Conservation (phyloP, 495 filamentous ascomycete genomes). For the Pyrenula massariospora region DNA sequence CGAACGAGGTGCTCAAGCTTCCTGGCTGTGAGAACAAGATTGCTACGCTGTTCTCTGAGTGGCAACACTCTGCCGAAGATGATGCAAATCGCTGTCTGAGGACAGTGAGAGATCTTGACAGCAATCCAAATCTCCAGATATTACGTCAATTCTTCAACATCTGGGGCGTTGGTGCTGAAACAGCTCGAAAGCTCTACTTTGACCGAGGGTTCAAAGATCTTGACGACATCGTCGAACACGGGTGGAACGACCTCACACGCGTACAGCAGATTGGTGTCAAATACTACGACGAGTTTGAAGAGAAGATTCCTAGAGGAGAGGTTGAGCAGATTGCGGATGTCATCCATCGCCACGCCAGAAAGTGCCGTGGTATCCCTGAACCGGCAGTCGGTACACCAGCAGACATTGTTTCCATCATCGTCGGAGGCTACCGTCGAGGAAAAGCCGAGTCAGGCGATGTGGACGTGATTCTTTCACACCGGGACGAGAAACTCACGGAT, state of each 20-base stretch:
- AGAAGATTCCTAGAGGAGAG: constrained; percentile 59
- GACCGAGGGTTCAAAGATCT: constrained; percentile 59
- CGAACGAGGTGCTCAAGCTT: constrained; percentile 53
- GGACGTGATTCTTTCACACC: constrained; percentile 77
- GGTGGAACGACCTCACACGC: constrained; percentile 62
- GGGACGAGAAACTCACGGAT: constrained; percentile 49
- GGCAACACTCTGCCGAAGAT: constrained; percentile 31
- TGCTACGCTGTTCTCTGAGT: constrained; percentile 68
- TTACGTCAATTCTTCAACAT: constrained; percentile 66
- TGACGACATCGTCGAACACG: constrained; percentile 76
- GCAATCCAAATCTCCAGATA: constrained; percentile 48
- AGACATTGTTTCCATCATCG: constrained; percentile 60
- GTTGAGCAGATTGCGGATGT: constrained; percentile 54
- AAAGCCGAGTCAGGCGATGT: constrained; percentile 68
- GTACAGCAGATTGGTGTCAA: constrained; percentile 95
- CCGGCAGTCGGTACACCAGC: constrained; percentile 6
- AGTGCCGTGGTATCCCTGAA: constrained; percentile 27
- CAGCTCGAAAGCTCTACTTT: constrained; percentile 76
- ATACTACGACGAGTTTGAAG: constrained; percentile 77
- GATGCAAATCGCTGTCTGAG: constrained; percentile 36
- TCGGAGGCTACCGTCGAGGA: constrained; percentile 78
- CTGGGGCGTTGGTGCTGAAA: constrained; percentile 81
- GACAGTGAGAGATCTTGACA: constrained; percentile 52
- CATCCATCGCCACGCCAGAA: constrained; percentile 51
- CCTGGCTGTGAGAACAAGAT: constrained; percentile 80